Conservation (phyloP, 345 rosid species). For the Eucalyptus fibrosa region DNA sequence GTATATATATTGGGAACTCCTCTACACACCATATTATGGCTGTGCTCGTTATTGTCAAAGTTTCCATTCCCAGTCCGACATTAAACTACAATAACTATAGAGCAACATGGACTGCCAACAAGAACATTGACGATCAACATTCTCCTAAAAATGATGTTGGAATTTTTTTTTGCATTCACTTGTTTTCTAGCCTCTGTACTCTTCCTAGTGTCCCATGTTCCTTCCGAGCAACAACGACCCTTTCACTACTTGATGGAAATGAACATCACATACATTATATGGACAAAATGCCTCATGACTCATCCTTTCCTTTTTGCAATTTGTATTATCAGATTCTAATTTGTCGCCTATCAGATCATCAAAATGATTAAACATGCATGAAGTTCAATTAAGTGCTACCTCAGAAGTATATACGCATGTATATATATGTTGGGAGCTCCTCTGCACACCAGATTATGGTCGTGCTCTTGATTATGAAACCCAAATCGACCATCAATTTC, state of each 20-base stretch:
- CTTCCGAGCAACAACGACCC: background rate
- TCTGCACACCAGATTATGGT: background rate
- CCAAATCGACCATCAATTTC: background rate
- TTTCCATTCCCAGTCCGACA: background rate
- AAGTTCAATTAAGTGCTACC: background rate
- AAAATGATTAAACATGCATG: background rate
- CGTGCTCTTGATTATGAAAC: background rate
- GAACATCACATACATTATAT: background rate
- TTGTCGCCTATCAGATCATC: background rate
- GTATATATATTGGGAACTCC: too few relatives aligned
- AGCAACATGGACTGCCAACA: background rate
- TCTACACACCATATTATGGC: too few relatives aligned
- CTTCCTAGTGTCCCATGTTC: background rate
- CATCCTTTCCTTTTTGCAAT: background rate
- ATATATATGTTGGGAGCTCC: background rate
- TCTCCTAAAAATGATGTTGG: background rate
- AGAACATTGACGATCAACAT: background rate
- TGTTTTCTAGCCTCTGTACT: background rate
- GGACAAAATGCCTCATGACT: background rate
- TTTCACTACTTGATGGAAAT: background rate
- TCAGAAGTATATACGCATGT: too few relatives aligned
- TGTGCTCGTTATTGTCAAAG: too few relatives aligned
- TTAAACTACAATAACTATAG: rapidly evolving
- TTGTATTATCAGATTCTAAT: background rate
- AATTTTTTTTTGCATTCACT: background rate